Evolutionary conservation across 1,284 basidiomycete species (phyloP).

Genomic region (Microbotryum silenes-acaulis): DNA sequence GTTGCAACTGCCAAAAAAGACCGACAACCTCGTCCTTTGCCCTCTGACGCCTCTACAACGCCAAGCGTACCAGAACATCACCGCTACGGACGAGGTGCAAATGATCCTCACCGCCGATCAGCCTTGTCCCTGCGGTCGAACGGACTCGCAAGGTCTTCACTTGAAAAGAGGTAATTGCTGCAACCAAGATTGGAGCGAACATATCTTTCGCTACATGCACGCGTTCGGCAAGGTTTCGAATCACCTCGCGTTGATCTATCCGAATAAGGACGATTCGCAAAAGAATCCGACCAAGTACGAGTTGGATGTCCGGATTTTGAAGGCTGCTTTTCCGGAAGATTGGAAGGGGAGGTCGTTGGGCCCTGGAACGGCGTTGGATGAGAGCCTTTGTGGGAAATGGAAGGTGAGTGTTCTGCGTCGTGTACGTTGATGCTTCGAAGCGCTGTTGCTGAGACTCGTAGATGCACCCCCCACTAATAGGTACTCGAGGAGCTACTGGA

Average conservation of each 20-base stretch:
- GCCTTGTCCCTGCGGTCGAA: constrained; percentile 61
- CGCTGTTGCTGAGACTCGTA: background rate
- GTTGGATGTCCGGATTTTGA: constrained; percentile 34
- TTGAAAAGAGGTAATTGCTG: constrained; percentile 37
- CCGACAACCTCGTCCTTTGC: constrained; percentile 81
- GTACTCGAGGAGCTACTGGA: constrained; percentile 58
- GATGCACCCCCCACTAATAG: constrained; percentile 40
- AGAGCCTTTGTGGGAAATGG: constrained; percentile 73
- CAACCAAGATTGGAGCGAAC: constrained; percentile 27
- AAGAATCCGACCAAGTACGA: constrained; percentile 32
- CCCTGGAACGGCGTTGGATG: constrained; percentile 36
- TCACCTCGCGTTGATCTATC: constrained; percentile 70
- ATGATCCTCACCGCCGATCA: constrained; percentile 60
- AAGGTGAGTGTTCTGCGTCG: constrained; percentile 45
- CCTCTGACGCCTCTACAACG: constrained; percentile 63
- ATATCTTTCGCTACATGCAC: constrained; percentile 50
- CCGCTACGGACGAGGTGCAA: constrained; percentile 55
- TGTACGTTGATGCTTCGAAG: too few relatives aligned
- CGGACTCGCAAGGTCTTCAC: constrained; percentile 37
- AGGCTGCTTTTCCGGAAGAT: constrained; percentile 38
- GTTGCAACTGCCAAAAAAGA: constrained; percentile 64
- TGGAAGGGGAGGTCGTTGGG: constrained; percentile 31
- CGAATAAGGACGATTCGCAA: constrained; percentile 48
- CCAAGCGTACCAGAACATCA: constrained; percentile 59
- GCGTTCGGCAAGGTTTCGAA: constrained; percentile 76